phyloP scores from a whole-genome alignment of 345 rosid genomes.

The Arabis alpina region DNA sequence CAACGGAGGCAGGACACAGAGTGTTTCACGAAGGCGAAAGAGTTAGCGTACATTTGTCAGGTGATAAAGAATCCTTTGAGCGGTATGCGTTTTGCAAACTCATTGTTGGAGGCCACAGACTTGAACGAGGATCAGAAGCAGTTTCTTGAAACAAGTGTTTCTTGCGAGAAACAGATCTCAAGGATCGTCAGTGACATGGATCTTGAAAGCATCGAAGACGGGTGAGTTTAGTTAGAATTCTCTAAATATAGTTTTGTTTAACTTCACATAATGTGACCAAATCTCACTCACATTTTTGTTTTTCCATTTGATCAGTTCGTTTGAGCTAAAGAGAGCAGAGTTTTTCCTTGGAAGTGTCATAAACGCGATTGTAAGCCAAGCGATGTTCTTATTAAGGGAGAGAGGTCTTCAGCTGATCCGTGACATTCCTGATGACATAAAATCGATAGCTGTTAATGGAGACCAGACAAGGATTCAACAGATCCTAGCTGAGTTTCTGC shows the following conservation, averaged over 20 bases:
- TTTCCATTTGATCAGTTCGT: conserved; percentile 47
- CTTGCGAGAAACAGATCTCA: conserved; percentile 87
- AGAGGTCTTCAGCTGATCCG: conserved; percentile 77
- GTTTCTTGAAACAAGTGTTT: conserved; percentile 76
- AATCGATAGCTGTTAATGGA: conserved; percentile 78
- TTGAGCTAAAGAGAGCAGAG: conserved; percentile 79
- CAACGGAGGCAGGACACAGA: conserved; percentile 76
- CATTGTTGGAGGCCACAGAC: conserved; percentile 71
- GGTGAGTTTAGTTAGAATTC: conserved; percentile 51
- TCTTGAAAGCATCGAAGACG: conserved; percentile 73
- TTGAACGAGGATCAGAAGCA: conserved; percentile 87
- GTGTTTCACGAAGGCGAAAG: conserved; percentile 68
- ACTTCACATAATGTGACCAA: background rate
- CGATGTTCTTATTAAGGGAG: conserved; percentile 69
- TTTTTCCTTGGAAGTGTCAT: conserved; percentile 78
- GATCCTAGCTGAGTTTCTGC: conserved; percentile 76
- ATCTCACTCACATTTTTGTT: conserved; percentile 9
- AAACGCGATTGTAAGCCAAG: conserved; percentile 93
- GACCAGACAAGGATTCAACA: conserved; percentile 89
- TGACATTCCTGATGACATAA: conserved; percentile 84
- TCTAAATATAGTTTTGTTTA: background rate
- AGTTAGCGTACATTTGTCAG: conserved; percentile 82
- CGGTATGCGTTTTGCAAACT: conserved; percentile 76
- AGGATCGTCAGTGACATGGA: conserved; percentile 68
- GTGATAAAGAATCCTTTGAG: conserved; percentile 75